Conservation (phyloP, 108 stramenopile genomes). For the Cyclostephanos tholiformis region DNA sequence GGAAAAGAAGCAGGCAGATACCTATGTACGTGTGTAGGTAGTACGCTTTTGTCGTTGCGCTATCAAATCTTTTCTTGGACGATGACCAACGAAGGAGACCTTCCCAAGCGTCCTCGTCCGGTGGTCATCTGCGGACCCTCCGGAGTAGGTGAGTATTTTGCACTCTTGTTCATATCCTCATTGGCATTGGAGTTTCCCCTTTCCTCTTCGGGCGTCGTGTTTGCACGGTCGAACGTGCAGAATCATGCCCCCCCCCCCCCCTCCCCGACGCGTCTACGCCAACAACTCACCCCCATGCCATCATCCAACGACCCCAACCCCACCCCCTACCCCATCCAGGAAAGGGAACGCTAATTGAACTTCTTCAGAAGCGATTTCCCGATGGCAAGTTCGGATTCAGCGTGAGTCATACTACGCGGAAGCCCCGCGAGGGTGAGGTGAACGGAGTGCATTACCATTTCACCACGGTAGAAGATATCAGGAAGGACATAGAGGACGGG, state of each 20-base stretch:
- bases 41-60: too few relatives aligned
- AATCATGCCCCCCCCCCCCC: not conserved
- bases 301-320: too few relatives aligned
- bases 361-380: constrained; percentile 70
- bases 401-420: constrained; percentile 94
- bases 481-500: constrained; percentile 80
- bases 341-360: constrained; percentile 71
- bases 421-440: constrained; percentile 85
- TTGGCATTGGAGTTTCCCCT: not conserved
- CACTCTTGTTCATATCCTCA: not conserved
- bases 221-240: not conserved
- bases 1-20: too few relatives aligned
- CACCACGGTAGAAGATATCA: constrained; percentile 78
- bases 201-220: not conserved
- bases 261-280: not conserved
- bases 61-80: too few relatives aligned
- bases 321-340: not conserved
- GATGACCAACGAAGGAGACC: too few relatives aligned
- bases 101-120: constrained; percentile 19
- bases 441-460: constrained; percentile 95
- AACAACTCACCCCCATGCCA: too few relatives aligned
- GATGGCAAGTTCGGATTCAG: constrained; percentile 58
- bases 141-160: constrained; percentile 29
- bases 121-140: constrained; percentile 44
- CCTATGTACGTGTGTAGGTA: too few relatives aligned